Evolutionary conservation across 108 stramenopile genomes (phyloP).

Genomic region (Nitzschia palea): DNA sequence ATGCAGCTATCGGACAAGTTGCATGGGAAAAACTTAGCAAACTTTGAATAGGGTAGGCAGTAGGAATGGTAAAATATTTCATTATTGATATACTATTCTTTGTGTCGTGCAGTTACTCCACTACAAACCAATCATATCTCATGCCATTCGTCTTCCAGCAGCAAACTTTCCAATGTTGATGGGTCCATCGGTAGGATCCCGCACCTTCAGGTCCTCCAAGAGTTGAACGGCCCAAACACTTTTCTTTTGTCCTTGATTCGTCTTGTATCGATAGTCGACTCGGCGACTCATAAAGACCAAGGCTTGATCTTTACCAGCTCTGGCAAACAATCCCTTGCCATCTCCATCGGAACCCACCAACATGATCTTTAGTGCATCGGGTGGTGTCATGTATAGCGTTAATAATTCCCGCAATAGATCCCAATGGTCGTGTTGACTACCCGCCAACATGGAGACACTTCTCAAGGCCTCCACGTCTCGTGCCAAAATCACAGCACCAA

Average conservation of each 20-base stretch:
- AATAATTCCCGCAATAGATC: slow-evolving; percentile 73
- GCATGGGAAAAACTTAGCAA: slow-evolving; percentile 74
- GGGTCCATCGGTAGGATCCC: slow-evolving; percentile 69
- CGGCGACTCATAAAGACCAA: slow-evolving; percentile 85
- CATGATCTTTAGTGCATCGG: slow-evolving; percentile 82
- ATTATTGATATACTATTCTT: no score
- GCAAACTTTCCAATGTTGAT: slow-evolving; percentile 62
- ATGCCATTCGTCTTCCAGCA: slow-evolving; percentile 21
- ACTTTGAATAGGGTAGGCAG: slow-evolving; percentile 10
- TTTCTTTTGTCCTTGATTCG: slow-evolving; percentile 63
- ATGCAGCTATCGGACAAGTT: slow-evolving; percentile 89
- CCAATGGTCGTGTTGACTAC: slow-evolving; percentile 83
- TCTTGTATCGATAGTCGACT: slow-evolving; percentile 76
- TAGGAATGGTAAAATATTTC: neutral
- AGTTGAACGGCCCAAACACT: slow-evolving; percentile 73
- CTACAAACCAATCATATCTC: no score
- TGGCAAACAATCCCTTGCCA: slow-evolving; percentile 78
- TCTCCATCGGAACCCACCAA: slow-evolving; percentile 83
- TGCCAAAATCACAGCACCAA: slow-evolving; percentile 81
- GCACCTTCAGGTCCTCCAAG: slow-evolving; percentile 66
- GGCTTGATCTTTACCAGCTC: slow-evolving; percentile 73
- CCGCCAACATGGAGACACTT: slow-evolving; percentile 79
- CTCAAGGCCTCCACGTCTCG: slow-evolving; percentile 83
- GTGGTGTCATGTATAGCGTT: slow-evolving; percentile 86
- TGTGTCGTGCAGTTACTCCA: no score